Conservation (phyloP, 73 alveolate species). For the Uronychia binucleata region DNA sequence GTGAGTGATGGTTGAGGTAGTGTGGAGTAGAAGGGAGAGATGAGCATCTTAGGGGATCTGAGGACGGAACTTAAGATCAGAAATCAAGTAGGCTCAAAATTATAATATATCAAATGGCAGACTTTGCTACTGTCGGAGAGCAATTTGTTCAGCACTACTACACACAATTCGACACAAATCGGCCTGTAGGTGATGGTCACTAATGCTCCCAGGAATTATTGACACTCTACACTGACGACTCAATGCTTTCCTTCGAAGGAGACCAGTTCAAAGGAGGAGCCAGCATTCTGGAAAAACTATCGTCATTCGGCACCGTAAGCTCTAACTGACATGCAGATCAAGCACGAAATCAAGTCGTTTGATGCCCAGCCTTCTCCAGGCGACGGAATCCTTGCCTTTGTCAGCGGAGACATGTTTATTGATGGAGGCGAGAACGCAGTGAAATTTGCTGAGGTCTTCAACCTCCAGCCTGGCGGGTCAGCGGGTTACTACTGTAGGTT, state of each 20-base stretch:
- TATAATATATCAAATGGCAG: too few relatives aligned
- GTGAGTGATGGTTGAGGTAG: too few relatives aligned
- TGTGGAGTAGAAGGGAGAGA: too few relatives aligned
- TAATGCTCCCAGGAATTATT: conserved; percentile 16
- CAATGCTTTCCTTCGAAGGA: conserved; percentile 77
- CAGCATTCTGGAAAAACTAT: conserved; percentile 52
- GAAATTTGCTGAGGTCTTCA: too few relatives aligned
- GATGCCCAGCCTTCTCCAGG: conserved; percentile 72
- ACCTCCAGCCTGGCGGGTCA: too few relatives aligned
- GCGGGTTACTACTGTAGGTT: too few relatives aligned
- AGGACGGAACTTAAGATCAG: too few relatives aligned
- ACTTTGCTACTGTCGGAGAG: conserved; percentile 58
- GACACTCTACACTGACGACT: conserved; percentile 55
- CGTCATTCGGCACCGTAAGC: conserved; percentile 26
- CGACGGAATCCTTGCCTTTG: conserved; percentile 67
- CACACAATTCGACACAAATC: conserved; percentile 58
- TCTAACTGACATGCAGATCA: conserved; percentile 10
- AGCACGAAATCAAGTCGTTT: conserved; percentile 49
- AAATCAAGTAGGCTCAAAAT: too few relatives aligned
- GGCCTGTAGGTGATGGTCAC: conserved; percentile 37
- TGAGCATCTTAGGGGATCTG: too few relatives aligned
- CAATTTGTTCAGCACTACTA: conserved; percentile 76
- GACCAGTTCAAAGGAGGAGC: conserved; percentile 67
- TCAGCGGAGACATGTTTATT: conserved; percentile 63
- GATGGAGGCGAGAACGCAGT: conserved; percentile 73